Evolutionary conservation across 306 rosid genomes (phyloP).

Genomic region (Vachellia collinsii): DNA sequence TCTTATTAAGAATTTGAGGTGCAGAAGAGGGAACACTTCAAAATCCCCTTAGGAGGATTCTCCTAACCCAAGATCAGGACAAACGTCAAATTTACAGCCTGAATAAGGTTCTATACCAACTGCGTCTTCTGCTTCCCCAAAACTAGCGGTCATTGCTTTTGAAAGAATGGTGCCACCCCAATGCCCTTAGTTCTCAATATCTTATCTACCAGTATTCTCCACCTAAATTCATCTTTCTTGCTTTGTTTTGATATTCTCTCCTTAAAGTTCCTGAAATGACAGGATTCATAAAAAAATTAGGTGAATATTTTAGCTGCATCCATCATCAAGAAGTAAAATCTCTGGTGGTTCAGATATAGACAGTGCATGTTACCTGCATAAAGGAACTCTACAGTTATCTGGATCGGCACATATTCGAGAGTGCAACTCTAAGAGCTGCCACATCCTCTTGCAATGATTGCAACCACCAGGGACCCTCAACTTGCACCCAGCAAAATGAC

Average conservation of each 20-base stretch:
- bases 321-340: background rate
- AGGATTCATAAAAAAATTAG: background rate
- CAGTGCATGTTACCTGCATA: slow-evolving; percentile 65
- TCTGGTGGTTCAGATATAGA: background rate
- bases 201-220: slow-evolving; percentile 75
- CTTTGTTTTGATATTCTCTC: slow-evolving; percentile 61
- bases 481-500: slow-evolving; percentile 92
- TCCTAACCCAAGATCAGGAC: slow-evolving; percentile 22
- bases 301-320: slow-evolving; percentile 1
- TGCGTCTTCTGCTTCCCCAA: slow-evolving; percentile 24
- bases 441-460: slow-evolving; percentile 87
- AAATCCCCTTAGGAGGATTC: background rate
- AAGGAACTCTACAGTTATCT: slow-evolving; percentile 67
- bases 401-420: slow-evolving; percentile 80
- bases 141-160: slow-evolving; percentile 28
- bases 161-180: slow-evolving; percentile 55
- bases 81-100: slow-evolving; percentile 37
- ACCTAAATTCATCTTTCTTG: slow-evolving; percentile 84
- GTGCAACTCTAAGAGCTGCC: slow-evolving; percentile 93
- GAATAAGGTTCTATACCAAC: slow-evolving; percentile 24
- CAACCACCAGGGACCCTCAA: slow-evolving; percentile 90
- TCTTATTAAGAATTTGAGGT: background rate
- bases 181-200: slow-evolving; percentile 67
- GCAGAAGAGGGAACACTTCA: slow-evolving; percentile 21
- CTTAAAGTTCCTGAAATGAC: slow-evolving; percentile 81